Conservation (phyloP, 768 basidiomycete species). For the Boletus bicolor region DNA sequence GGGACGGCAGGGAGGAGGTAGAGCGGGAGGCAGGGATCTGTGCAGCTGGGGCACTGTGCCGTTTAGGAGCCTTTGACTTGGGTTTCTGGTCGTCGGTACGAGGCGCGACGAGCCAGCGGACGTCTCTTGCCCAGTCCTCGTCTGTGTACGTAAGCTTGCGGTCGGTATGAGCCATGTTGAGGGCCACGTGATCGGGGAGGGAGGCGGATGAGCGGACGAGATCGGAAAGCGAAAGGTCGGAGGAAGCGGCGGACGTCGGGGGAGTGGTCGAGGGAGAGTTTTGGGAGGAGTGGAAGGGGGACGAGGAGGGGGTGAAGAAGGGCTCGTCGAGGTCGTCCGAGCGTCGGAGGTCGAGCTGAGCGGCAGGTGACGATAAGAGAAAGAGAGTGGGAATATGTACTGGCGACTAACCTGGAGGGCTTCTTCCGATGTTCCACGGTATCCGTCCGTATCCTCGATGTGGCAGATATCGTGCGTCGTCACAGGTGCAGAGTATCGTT, state of each 20-base stretch:
- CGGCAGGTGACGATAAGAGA: slow-evolving; percentile 3
- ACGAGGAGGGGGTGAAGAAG: slow-evolving; percentile 47
- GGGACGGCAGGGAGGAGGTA: slow-evolving; percentile 20
- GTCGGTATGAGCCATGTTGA: slow-evolving; percentile 21
- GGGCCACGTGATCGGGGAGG: slow-evolving; percentile 26
- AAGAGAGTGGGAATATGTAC: background rate
- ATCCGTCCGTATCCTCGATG: background rate
- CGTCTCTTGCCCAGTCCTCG: slow-evolving; percentile 66
- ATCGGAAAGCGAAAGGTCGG: slow-evolving; percentile 30
- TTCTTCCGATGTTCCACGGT: slow-evolving; percentile 12
- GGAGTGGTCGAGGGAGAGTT: slow-evolving; percentile 24
- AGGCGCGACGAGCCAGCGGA: slow-evolving; percentile 56
- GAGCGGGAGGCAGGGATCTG: slow-evolving; percentile 20
- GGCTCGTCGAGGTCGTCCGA: slow-evolving; percentile 37
- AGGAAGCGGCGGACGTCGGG: slow-evolving; percentile 29
- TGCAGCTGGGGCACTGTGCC: slow-evolving; percentile 16
- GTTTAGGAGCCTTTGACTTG: slow-evolving; percentile 20
- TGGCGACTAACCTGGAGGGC: slow-evolving; percentile 18
- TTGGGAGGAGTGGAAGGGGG: slow-evolving; percentile 15
- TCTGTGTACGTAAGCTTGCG: slow-evolving; percentile 42
- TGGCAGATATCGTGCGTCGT: slow-evolving; percentile 6
- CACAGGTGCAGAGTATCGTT: slow-evolving; percentile 45
- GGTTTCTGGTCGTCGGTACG: slow-evolving; percentile 17
- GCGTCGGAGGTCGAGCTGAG: slow-evolving; percentile 16
- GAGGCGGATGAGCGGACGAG: slow-evolving; percentile 33